Percentiles rank a stretch among this genome's conserved stretches.
These are phyloP conservation scores for Cymbidium sinense DNA, from an alignment of 106 monocot species.

Conservation along the genomic window DNA sequence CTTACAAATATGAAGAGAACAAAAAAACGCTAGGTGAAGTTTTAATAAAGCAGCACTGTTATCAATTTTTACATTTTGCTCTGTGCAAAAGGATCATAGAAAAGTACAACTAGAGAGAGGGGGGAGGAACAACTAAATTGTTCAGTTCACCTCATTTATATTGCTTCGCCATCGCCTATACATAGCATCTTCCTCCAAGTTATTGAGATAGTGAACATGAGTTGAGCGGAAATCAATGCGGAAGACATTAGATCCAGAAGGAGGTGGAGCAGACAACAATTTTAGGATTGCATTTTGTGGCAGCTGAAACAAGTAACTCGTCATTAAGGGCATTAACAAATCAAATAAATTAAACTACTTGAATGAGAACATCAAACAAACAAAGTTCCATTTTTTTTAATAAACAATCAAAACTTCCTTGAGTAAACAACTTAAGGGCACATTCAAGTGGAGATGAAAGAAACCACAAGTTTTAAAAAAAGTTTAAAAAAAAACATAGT, in stretches of 20 bases:
- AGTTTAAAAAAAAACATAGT: background rate
- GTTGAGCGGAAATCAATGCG: conserved; percentile 93
- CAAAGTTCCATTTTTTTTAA: too few relatives aligned
- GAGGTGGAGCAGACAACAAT: conserved; percentile 62
- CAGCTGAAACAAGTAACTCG: conserved; percentile 46
- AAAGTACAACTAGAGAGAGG: background rate
- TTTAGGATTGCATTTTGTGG: conserved; percentile 68
- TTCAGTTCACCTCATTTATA: conserved; percentile 68
- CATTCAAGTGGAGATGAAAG: background rate
- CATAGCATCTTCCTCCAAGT: conserved; percentile 91
- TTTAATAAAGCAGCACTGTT: background rate
- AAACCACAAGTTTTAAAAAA: too few relatives aligned
- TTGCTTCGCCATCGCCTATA: conserved; percentile 87
- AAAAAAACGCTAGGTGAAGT: background rate
- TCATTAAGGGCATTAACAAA: background rate
- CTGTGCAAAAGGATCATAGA: conserved; percentile 6
- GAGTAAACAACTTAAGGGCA: background rate
- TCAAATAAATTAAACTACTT: conserved; percentile 1
- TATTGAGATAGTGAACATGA: conserved; percentile 85
- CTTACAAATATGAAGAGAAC: too few relatives aligned
- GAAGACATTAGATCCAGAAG: conserved; percentile 56
- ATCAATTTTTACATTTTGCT: background rate
- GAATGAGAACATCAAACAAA: background rate
- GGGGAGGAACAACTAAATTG: background rate
- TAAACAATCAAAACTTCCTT: too few relatives aligned